Evolutionary conservation across 2,329 filamentous ascomycete species (phyloP), one percentile per base, ranked within the genome.

Genomic region (Xylaria sp.): DNA sequence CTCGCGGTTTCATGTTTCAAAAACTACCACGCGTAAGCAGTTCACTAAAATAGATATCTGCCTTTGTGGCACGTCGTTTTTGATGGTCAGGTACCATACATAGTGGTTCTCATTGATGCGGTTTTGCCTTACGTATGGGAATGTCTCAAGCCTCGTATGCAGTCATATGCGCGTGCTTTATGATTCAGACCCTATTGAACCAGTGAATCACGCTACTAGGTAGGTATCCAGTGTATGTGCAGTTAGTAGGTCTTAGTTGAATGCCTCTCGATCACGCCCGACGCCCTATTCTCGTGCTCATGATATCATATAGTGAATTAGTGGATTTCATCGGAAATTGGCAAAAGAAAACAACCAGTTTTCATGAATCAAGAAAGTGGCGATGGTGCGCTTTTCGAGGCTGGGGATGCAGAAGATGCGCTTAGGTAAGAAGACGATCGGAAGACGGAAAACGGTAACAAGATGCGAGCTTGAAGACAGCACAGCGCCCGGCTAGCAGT

Each of bases 401-500:
- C 67, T 66, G 52, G 33, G 64, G 52, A 57, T 58, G 39, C 15
- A 56, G 36, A 5, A 28, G 28, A 28, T 28, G 28, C 28, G 33
- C 28, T 68, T 62, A 64, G 66, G 57, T 62, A 58, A 52, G 23
- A 39, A n/a, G 41, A 46, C 12, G n/a, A 57, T n/a, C 57, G 48
- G 52, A 46, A 60, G 46, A n/a, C 41, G 15, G 13, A 58, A 66
- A 66, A 54, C 33, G 57, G 62, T 66, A 59, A 48, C 20, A 61
- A 52, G 31, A 54, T 64, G 60, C 49, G 66, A 67, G 39, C 49
- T 13, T 43, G 15, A 49, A 51, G 56, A 60, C 56, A n/a, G 6
- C 41, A 28, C 15, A 18, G 41, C 15, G 41, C 43, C 39, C 31
- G 25, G 59, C 43, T 25, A 43, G 49, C 25, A 15, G 39, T 59